phyloP scores from a whole-genome alignment of 2,329 filamentous ascomycete species.

The Clathrospora elynae region DNA sequence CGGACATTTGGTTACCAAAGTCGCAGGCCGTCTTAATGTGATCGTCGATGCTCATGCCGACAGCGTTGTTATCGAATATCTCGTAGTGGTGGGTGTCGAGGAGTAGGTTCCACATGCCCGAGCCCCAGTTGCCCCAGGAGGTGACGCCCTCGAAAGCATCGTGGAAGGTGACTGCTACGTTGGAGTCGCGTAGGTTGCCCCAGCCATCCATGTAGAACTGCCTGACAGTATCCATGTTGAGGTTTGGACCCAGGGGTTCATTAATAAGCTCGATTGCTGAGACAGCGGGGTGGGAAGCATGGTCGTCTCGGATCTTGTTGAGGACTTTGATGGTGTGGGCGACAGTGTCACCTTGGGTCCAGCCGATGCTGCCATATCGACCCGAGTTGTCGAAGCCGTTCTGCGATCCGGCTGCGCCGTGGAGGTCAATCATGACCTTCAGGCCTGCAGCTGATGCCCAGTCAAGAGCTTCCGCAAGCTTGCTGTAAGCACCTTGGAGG shows the following conservation, averaged over 20 bases:
- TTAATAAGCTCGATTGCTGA: slow-evolving; percentile 56
- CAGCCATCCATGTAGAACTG: slow-evolving; percentile 58
- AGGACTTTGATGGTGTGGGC: slow-evolving; percentile 50
- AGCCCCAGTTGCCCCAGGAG: slow-evolving; percentile 52
- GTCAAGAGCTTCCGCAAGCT: slow-evolving; percentile 61
- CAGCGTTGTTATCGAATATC: slow-evolving; percentile 49
- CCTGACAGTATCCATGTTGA: slow-evolving; percentile 51
- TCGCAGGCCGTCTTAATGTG: slow-evolving; percentile 52
- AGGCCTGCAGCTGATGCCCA: slow-evolving; percentile 64
- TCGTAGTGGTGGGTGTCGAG: slow-evolving; percentile 58
- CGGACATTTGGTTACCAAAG: slow-evolving; percentile 54
- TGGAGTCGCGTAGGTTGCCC: slow-evolving; percentile 51
- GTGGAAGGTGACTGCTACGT: slow-evolving; percentile 53
- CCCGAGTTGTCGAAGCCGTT: slow-evolving; percentile 73
- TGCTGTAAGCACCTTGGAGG: slow-evolving; percentile 64
- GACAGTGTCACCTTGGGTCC: slow-evolving; percentile 53
- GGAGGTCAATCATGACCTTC: slow-evolving; percentile 70
- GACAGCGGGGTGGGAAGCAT: slow-evolving; percentile 53
- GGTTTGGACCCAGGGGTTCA: slow-evolving; percentile 52
- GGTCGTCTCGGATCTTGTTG: slow-evolving; percentile 55
- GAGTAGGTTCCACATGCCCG: slow-evolving; percentile 52
- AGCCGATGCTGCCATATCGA: slow-evolving; percentile 52
- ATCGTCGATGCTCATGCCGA: slow-evolving; percentile 46
- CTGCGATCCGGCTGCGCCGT: slow-evolving; percentile 68
- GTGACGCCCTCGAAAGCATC: slow-evolving; percentile 55